A percentile compares a stretch with the other conserved stretches of the same genome.
These are phyloP conservation scores for Penicillium odoratum DNA, from an alignment of 495 filamentous ascomycete genomes.

Conservation along the genomic window DNA sequence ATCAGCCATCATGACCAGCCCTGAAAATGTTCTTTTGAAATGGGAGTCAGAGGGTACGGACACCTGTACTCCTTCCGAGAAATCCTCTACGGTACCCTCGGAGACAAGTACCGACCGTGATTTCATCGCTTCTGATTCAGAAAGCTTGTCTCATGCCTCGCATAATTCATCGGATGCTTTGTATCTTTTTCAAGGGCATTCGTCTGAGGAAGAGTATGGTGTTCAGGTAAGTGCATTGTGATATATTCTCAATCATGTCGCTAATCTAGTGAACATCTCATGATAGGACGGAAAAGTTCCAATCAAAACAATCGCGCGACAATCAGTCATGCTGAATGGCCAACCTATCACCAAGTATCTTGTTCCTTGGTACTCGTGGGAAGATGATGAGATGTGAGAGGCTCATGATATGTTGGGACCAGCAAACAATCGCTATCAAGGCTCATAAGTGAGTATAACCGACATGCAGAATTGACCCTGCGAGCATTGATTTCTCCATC, in stretches of 20 bases:
- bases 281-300: background rate
- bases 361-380: background rate
- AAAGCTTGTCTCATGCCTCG: background rate
- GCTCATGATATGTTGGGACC: background rate
- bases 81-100: conserved; percentile 1
- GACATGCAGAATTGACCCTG: background rate
- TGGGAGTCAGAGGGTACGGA: background rate
- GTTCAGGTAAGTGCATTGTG: background rate
- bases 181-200: too few species aligned
- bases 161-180: background rate
- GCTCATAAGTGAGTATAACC: background rate
- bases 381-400: background rate
- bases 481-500: background rate
- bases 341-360: background rate
- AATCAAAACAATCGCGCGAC: background rate
- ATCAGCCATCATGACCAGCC: conserved; percentile 2
- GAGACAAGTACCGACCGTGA: background rate
- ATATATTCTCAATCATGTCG: background rate
- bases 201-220: too few species aligned
- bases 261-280: background rate
- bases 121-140: conserved; percentile 1
- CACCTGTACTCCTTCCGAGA: background rate
- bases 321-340: background rate
- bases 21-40: background rate
- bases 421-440: background rate